Evolutionary conservation across 495 filamentous ascomycete species (phyloP).

Genomic region (Penicilliopsis zonata): DNA sequence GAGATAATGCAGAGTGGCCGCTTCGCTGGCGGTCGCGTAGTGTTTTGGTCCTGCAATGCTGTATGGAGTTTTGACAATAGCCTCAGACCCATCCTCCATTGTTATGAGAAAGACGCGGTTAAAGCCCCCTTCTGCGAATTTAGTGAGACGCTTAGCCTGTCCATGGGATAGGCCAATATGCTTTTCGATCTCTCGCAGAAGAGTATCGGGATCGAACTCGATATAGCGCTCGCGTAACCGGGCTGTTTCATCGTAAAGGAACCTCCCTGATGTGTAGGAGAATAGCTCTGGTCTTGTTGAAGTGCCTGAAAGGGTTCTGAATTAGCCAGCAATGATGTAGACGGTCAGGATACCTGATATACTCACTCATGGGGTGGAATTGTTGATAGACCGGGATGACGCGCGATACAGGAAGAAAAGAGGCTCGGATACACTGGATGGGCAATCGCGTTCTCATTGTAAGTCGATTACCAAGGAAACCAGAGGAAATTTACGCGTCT

Average conservation of each 20-base stretch:
- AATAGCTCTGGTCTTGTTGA: conserved; percentile 1
- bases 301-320: background rate
- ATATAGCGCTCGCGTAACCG: conserved; percentile 3
- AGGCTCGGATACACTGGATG: too few relatives aligned
- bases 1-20: conserved; percentile 18
- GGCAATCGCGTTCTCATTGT: too few relatives aligned
- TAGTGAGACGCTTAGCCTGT: background rate
- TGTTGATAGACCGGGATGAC: too few relatives aligned
- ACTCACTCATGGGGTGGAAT: too few relatives aligned
- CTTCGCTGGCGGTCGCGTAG: conserved; percentile 18
- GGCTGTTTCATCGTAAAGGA: conserved; percentile 2
- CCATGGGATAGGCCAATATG: background rate
- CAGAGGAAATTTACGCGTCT: too few relatives aligned
- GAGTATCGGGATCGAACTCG: conserved; percentile 2
- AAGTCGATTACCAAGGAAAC: too few relatives aligned
- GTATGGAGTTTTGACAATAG: conserved; percentile 14
- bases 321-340: too few relatives aligned
- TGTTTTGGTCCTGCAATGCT: conserved; percentile 8
- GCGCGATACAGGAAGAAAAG: too few relatives aligned
- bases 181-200: background rate
- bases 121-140: conserved; percentile 15
- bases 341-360: too few relatives aligned
- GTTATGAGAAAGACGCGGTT: conserved; percentile 9
- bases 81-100: conserved; percentile 6
- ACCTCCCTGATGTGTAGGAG: conserved; percentile 4